Conservation (phyloP, 148 eudicot species). For the Cornus controversa region DNA sequence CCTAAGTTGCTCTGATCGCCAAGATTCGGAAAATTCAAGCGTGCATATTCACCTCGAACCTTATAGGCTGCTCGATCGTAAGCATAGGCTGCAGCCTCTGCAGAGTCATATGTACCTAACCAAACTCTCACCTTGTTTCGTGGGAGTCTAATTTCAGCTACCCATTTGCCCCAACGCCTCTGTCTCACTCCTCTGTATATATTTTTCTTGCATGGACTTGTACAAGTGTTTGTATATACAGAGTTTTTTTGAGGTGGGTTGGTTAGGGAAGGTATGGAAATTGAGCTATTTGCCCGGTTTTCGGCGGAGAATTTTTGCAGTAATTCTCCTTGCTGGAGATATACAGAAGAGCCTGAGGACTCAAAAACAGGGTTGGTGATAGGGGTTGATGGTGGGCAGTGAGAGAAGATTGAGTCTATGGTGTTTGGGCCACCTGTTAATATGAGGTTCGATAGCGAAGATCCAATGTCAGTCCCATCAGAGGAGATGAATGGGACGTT, state of each 20-base stretch:
- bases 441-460: conserved; percentile 66
- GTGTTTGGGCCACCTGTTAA: conserved; percentile 59
- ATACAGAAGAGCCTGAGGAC: conserved; percentile 75
- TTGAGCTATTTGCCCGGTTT: conserved; percentile 25
- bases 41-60: conserved; percentile 86
- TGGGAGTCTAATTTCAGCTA: conserved; percentile 91
- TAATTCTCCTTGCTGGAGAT: conserved; percentile 66
- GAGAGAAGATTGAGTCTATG: conserved; percentile 76
- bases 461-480: conserved; percentile 30
- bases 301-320: conserved; percentile 60
- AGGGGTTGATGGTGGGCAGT: conserved; percentile 35
- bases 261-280: conserved; percentile 9
- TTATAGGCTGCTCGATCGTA: conserved; percentile 93
- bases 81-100: conserved; percentile 97
- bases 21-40: conserved; percentile 69
- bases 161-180: conserved; percentile 99
- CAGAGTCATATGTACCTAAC: conserved; percentile 90
- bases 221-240: background rate
- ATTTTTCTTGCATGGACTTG: conserved; percentile 53
- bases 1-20: conserved; percentile 48
- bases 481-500: conserved; percentile 20
- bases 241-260: conserved; percentile 20
- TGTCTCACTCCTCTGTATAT: conserved; percentile 94
- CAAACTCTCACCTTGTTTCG: conserved; percentile 91
- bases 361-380: conserved; percentile 23